Evolutionary conservation across 2,329 filamentous ascomycete genomes (phyloP).

Genomic region (Zopfia rhizophila): DNA sequence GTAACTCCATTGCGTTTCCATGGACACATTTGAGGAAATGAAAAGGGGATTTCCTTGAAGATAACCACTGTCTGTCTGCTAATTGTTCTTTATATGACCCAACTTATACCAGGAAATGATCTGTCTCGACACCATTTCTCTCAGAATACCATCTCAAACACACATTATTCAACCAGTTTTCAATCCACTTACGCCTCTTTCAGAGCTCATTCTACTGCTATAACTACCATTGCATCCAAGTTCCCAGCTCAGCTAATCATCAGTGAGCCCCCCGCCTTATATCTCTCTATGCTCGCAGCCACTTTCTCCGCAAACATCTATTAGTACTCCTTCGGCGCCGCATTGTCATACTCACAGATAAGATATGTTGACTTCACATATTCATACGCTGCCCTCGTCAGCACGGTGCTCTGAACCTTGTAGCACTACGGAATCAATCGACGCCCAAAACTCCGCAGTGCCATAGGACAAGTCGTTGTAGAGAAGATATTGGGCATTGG

Average conservation of each 20-base stretch:
- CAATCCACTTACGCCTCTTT: too few species aligned
- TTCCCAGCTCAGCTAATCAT: slow-evolving; percentile 18
- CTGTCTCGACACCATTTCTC: too few species aligned
- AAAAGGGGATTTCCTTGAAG: too few species aligned
- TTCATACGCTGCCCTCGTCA: slow-evolving; percentile 51
- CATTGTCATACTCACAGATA: slow-evolving; percentile 52
- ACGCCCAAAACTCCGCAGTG: slow-evolving; percentile 20
- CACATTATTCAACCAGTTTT: too few species aligned
- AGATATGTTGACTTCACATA: slow-evolving; percentile 55
- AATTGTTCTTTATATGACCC: too few species aligned
- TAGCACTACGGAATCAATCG: slow-evolving; percentile 17
- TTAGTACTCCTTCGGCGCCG: slow-evolving; percentile 49
- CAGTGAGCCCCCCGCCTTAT: slow-evolving; percentile 15
- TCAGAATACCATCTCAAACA: too few species aligned
- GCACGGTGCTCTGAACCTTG: slow-evolving; percentile 14
- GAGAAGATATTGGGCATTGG: slow-evolving; percentile 4
- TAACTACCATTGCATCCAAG: slow-evolving; percentile 6
- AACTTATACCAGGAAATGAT: too few species aligned
- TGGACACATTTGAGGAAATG: too few species aligned
- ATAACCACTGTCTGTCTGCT: too few species aligned
- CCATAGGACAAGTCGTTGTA: slow-evolving; percentile 16
- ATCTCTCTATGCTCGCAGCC: slow-evolving; percentile 3
- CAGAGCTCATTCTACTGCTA: too few species aligned
- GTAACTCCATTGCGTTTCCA: too few species aligned
- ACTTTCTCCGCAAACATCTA: slow-evolving; percentile 30